These are phyloP conservation scores for Tubosaeta sp. DNA, from an alignment of 768 basidiomycete species.

Conservation along the genomic window DNA sequence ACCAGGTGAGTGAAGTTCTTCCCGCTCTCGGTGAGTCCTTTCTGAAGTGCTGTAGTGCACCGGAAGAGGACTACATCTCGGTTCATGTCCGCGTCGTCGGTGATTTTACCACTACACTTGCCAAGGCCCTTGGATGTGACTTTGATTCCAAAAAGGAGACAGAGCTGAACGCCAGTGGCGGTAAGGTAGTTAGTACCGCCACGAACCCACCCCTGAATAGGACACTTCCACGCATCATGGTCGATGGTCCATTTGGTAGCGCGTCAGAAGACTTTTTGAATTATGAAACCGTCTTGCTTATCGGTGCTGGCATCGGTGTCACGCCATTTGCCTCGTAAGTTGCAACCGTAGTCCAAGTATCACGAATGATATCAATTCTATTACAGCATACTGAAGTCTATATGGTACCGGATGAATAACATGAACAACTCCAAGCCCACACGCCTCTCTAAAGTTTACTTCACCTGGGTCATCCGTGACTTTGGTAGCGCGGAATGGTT, in stretches of 20 bases:
- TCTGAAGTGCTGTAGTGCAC: conserved; percentile 50
- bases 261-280: conserved; percentile 91
- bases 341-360: not conserved
- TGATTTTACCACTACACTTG: conserved; percentile 83
- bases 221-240: conserved; percentile 86
- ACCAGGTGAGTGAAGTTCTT: conserved; percentile 48
- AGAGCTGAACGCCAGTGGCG: conserved; percentile 41
- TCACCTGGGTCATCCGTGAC: conserved; percentile 94
- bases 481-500: conserved; percentile 91
- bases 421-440: conserved; percentile 71
- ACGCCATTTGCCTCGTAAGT: conserved; percentile 93
- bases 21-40: not conserved
- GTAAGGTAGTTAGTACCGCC: conserved; percentile 57
- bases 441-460: conserved; percentile 86
- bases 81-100: conserved; percentile 92
- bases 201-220: conserved; percentile 61
- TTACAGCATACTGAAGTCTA: conserved; percentile 76
- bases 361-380: conserved; percentile 1
- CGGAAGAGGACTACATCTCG: conserved; percentile 93
- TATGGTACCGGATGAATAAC: conserved; percentile 97
- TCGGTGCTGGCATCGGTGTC: conserved; percentile 94
- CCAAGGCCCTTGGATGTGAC: conserved; percentile 80
- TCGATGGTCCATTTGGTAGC: conserved; percentile 93
- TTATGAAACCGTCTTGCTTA: conserved; percentile 82
- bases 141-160: conserved; percentile 55